Evolutionary conservation across 371 early-diverging fungal genomes (phyloP).

Genomic region (Mortierella sp.): DNA sequence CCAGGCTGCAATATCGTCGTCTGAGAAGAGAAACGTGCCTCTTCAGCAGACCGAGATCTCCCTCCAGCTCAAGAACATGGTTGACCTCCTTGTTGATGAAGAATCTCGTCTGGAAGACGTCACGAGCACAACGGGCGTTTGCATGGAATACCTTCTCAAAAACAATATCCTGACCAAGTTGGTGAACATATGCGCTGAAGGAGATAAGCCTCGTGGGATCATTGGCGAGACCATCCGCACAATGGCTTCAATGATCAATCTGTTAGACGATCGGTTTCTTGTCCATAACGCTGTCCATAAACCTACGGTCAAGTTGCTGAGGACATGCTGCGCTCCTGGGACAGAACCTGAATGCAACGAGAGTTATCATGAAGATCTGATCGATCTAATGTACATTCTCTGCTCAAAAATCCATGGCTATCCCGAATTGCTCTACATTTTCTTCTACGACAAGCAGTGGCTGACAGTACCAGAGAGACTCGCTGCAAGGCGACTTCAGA

Average conservation of each 20-base stretch:
- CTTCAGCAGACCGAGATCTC: constrained; percentile 87
- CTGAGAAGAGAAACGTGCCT: constrained; percentile 65
- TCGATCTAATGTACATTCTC: constrained; percentile 88
- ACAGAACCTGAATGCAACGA: constrained; percentile 66
- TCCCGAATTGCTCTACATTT: constrained; percentile 88
- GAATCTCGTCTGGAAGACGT: constrained; percentile 77
- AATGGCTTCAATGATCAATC: constrained; percentile 82
- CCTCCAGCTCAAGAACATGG: constrained; percentile 79
- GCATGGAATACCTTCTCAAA: constrained; percentile 92
- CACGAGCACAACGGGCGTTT: constrained; percentile 81
- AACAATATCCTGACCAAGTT: constrained; percentile 83
- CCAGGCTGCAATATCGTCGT: constrained; percentile 70
- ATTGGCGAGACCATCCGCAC: constrained; percentile 85
- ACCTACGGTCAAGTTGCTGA: constrained; percentile 83
- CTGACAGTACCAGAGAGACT: constrained; percentile 70
- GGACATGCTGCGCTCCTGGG: constrained; percentile 67
- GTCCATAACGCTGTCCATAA: constrained; percentile 92
- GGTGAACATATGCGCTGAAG: constrained; percentile 76
- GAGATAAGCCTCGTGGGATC: constrained; percentile 86
- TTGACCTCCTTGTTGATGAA: constrained; percentile 91
- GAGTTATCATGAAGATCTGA: constrained; percentile 82
- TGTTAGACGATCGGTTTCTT: constrained; percentile 88
- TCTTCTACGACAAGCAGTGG: constrained; percentile 87
- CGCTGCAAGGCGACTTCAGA: constrained; percentile 19
- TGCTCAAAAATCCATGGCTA: constrained; percentile 91